Evolutionary conservation across 306 rosid genomes (phyloP).

Genomic region (Vigna mungo): DNA sequence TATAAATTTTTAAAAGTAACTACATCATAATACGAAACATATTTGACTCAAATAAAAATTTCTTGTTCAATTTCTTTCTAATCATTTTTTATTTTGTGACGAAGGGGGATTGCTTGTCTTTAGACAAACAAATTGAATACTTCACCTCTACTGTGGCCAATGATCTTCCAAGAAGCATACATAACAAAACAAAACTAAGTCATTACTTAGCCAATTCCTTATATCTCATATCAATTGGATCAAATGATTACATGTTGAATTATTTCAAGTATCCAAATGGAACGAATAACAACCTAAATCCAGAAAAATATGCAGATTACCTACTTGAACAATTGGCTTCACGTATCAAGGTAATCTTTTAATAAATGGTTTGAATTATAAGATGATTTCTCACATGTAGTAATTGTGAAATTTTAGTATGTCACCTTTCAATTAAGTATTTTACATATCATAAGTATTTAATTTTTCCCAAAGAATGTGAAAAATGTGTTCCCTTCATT

Average conservation of each 20-base stretch:
- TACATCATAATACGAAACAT: no score
- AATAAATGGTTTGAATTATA: no score
- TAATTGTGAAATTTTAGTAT: no score
- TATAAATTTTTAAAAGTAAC: no score
- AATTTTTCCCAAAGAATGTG: no score
- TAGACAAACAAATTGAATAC: constrained; percentile 42
- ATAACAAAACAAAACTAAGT: not conserved
- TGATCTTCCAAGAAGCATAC: constrained; percentile 37
- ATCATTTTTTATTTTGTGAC: not conserved
- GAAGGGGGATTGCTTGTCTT: constrained; percentile 42
- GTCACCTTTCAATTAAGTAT: no score
- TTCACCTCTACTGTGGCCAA: constrained; percentile 41
- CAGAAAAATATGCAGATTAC: constrained; percentile 36
- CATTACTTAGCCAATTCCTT: constrained; percentile 34
- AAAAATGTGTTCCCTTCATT: not conserved
- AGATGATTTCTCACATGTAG: no score
- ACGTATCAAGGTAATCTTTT: not conserved
- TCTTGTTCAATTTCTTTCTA: not conserved
- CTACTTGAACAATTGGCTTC: constrained; percentile 17
- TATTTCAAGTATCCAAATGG: not conserved
- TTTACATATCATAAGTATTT: no score
- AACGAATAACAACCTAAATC: not conserved
- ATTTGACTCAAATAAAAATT: no score
- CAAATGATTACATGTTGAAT: constrained; percentile 41
- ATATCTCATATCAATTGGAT: constrained; percentile 14